These are phyloP conservation scores for Begonia peltatifolia DNA, from an alignment of 306 rosid genomes.

Conservation along the genomic window DNA sequence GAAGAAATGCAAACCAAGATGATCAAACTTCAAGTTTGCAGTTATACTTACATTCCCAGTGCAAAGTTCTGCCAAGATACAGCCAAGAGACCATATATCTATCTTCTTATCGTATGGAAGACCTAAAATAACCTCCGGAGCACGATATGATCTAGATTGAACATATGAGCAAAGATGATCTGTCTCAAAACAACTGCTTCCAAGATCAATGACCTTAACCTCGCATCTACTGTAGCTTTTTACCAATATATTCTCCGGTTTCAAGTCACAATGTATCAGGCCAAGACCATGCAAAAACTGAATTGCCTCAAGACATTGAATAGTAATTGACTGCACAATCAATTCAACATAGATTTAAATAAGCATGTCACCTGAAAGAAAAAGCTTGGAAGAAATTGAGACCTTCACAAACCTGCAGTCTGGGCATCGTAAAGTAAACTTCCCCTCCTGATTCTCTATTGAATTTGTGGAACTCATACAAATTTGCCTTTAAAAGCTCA, in stretches of 20 bases:
- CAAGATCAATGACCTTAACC: conserved; percentile 99
- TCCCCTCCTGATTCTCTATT: conserved; percentile 98
- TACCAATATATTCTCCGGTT: conserved; percentile 95
- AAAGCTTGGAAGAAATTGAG: conserved; percentile 8
- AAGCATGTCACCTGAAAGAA: not conserved
- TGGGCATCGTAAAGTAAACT: conserved; percentile 98
- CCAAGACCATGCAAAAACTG: conserved; percentile 88
- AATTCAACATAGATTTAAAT: conserved; percentile 8
- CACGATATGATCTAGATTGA: conserved; percentile 97
- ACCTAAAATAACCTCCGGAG: conserved; percentile 98
- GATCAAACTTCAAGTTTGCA: too few relatives aligned
- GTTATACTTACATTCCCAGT: conserved; percentile 76
- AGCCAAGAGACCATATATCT: conserved; percentile 99
- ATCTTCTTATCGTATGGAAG: conserved; percentile 93
- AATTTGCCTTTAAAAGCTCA: conserved; percentile 95
- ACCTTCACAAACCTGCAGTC: conserved; percentile 72
- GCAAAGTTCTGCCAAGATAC: conserved; percentile 96
- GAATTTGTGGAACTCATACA: conserved; percentile 90
- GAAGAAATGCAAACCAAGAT: too few relatives aligned
- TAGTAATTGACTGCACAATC: conserved; percentile 76
- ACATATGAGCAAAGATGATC: conserved; percentile 98
- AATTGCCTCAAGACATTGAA: conserved; percentile 96
- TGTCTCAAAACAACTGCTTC: conserved; percentile 98
- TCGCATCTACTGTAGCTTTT: conserved; percentile 98
- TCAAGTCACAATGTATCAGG: conserved; percentile 92